Percentiles rank a stretch among this genome's conserved stretches.
phyloP scores from a whole-genome alignment of 169 alveolate species.

The Eimeria necatrix region DNA sequence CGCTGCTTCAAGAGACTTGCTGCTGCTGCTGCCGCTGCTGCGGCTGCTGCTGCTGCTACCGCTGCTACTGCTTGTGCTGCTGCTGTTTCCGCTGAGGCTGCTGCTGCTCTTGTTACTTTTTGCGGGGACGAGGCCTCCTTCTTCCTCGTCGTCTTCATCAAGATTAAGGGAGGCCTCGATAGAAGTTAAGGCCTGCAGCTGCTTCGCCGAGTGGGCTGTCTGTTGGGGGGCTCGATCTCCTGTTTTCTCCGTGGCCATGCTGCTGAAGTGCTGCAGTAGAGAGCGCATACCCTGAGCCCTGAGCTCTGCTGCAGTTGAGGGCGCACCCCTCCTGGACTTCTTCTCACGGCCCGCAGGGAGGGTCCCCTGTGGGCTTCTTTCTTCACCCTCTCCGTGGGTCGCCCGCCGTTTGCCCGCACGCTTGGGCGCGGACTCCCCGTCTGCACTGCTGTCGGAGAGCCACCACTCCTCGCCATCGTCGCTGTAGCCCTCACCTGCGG shows the following conservation, averaged over 20 bases:
- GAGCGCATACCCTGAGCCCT: slow-evolving; percentile 77
- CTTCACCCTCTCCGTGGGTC: neutral
- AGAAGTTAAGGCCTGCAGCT: neutral
- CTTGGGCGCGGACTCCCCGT: neutral
- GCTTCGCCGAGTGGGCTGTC: slow-evolving; percentile 5
- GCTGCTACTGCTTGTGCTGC: neutral
- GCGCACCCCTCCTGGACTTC: slow-evolving; percentile 31
- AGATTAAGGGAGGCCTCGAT: slow-evolving; percentile 2
- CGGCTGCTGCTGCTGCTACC: slow-evolving; percentile 17
- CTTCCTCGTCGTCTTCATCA: slow-evolving; percentile 11
- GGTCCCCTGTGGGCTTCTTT: neutral
- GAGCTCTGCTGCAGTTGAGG: slow-evolving; percentile 15
- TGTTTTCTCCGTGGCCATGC: slow-evolving; percentile 54
- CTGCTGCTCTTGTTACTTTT: neutral
- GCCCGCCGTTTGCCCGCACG: neutral
- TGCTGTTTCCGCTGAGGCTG: neutral
- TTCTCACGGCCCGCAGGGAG: slow-evolving; percentile 13
- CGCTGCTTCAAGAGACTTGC: neutral
- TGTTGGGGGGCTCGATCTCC: neutral
- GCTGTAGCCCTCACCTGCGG: slow-evolving; percentile 71
- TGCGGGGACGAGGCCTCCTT: neutral
- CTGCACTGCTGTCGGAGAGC: slow-evolving; percentile 47
- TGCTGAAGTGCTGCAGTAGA: slow-evolving; percentile 71
- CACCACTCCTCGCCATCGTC: slow-evolving; percentile 82
- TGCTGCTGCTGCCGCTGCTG: slow-evolving; percentile 29